Percentiles rank a stretch among this genome's conserved stretches.
These are phyloP conservation scores for Scedosporium boydii DNA, from an alignment of 2,329 filamentous ascomycete genomes.

Conservation along the genomic window DNA sequence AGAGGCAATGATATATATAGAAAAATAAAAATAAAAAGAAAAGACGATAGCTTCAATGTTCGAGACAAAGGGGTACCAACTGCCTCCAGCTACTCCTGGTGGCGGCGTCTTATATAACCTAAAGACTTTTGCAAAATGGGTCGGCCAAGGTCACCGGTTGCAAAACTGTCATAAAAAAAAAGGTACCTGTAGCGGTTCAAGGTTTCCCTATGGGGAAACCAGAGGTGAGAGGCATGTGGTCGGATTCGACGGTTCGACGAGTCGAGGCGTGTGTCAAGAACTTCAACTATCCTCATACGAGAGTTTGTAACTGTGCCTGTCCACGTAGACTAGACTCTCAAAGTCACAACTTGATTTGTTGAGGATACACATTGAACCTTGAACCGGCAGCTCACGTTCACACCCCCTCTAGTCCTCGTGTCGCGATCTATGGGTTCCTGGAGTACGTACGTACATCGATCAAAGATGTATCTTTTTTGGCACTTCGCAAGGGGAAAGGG, in stretches of 20 bases:
- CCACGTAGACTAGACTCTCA: not conserved
- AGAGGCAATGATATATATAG: conserved; percentile 4
- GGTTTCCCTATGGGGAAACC: not conserved
- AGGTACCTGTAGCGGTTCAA: not conserved
- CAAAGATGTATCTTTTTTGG: too few relatives aligned
- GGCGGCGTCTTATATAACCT: not conserved
- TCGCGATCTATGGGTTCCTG: too few relatives aligned
- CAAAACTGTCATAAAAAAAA: not conserved
- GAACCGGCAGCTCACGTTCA: too few relatives aligned
- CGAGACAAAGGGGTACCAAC: not conserved
- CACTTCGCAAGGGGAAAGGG: not conserved
- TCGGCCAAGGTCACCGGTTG: not conserved
- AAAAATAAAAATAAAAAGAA: conserved; percentile 8
- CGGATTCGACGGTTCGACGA: not conserved
- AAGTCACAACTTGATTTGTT: not conserved
- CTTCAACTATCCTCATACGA: not conserved
- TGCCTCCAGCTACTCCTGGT: not conserved
- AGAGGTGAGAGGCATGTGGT: not conserved
- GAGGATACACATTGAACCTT: not conserved
- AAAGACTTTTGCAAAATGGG: not conserved
- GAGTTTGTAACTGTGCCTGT: not conserved
- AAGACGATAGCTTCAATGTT: conserved; percentile 14
- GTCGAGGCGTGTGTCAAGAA: not conserved
- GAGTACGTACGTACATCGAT: too few relatives aligned
- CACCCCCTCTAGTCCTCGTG: too few relatives aligned